These are phyloP conservation scores for Komagataea norvegica DNA, from an alignment of 1,139 yeast species.

Conservation along the genomic window DNA sequence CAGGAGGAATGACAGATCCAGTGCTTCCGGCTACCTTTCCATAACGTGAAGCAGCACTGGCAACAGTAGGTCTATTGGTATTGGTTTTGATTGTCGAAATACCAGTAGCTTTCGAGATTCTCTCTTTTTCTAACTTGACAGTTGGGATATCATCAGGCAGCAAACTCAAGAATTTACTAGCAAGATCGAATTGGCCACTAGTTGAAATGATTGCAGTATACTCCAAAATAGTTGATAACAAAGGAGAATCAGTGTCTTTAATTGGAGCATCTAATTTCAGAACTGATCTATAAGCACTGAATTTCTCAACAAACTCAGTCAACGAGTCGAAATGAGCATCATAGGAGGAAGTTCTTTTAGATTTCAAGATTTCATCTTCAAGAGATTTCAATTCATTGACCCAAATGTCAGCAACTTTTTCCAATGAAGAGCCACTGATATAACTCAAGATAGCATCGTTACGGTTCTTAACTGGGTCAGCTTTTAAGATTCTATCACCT, in stretches of 20 bases:
- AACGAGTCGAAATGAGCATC: conserved; percentile 84
- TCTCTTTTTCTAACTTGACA: conserved; percentile 65
- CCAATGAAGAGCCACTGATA: conserved; percentile 77
- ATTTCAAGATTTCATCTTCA: conserved; percentile 49
- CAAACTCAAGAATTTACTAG: conserved; percentile 61
- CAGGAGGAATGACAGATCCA: no score
- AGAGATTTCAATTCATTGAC: conserved; percentile 60
- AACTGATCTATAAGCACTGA: conserved; percentile 67
- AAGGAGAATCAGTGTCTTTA: conserved; percentile 31
- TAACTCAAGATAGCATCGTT: conserved; percentile 75
- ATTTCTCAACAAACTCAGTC: conserved; percentile 77
- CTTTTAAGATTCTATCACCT: conserved; percentile 64
- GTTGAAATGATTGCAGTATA: conserved; percentile 78
- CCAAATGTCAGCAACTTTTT: conserved; percentile 81
- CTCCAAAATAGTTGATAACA: conserved; percentile 44
- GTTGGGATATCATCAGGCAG: conserved; percentile 64
- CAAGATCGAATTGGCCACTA: conserved; percentile 80
- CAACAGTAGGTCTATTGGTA: conserved; percentile 15
- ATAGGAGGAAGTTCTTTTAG: conserved; percentile 53
- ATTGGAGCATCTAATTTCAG: conserved; percentile 39
- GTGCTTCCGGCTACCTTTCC: no score
- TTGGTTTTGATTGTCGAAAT: conserved; percentile 14
- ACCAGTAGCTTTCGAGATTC: conserved; percentile 64
- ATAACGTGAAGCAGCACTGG: conserved; percentile 19
- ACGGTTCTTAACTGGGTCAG: conserved; percentile 42